A percentile compares a stretch with the other conserved stretches of the same genome.
These are phyloP conservation scores for Copromyces sp. DNA, from an alignment of 495 filamentous ascomycete genomes.

Conservation along the genomic window DNA sequence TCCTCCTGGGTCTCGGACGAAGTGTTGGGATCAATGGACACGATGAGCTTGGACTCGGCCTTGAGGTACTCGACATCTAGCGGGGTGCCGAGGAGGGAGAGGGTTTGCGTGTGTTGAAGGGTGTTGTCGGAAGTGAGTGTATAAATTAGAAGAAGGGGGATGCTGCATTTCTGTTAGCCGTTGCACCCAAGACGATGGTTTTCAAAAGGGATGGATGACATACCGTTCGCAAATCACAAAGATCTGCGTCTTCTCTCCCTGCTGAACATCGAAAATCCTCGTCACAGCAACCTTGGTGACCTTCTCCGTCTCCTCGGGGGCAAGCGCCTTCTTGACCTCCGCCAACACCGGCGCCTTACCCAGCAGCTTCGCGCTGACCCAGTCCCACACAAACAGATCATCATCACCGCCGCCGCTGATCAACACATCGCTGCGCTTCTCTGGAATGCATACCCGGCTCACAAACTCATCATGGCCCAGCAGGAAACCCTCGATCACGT, in stretches of 20 bases:
- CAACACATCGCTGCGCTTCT: conserved; percentile 45
- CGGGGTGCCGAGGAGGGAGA: conserved; percentile 48
- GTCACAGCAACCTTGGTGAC: conserved; percentile 42
- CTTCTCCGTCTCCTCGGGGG: conserved; percentile 12
- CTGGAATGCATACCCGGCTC: conserved; percentile 57
- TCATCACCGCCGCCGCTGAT: conserved; percentile 83
- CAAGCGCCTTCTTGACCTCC: conserved; percentile 18
- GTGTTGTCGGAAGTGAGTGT: conserved; percentile 18
- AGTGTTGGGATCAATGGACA: conserved; percentile 46
- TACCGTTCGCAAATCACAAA: conserved; percentile 64
- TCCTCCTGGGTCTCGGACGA: conserved; percentile 1
- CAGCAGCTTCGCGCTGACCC: conserved; percentile 46
- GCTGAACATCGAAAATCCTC: conserved; percentile 24
- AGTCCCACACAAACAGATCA: conserved; percentile 72
- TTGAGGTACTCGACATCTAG: conserved; percentile 40
- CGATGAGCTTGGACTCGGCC: conserved; percentile 27
- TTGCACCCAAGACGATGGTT: background rate
- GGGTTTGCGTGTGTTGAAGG: conserved; percentile 36
- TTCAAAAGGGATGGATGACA: conserved; percentile 9
- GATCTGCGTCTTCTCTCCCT: conserved; percentile 25
- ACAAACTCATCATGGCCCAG: conserved; percentile 80
- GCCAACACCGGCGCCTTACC: conserved; percentile 42
- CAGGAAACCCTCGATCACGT: conserved; percentile 83
- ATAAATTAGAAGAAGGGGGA: background rate
- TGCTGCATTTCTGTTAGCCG: background rate